Evolutionary conservation across 257 asterid species (phyloP).

Genomic region (Knoxia roxburghii): DNA sequence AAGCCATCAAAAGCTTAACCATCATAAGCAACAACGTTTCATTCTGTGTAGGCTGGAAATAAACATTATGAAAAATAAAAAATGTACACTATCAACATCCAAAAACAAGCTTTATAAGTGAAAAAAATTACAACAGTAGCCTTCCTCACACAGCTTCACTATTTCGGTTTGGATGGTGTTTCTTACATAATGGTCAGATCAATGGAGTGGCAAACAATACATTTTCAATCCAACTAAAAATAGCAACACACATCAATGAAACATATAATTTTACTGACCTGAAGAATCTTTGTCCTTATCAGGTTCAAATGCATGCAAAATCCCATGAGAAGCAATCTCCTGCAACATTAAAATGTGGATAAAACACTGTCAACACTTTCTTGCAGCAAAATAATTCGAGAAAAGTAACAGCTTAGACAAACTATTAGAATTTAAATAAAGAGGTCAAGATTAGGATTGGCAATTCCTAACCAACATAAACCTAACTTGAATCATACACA

Average conservation of each 20-base stretch:
- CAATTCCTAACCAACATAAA: constrained; percentile 1
- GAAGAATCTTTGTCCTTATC: constrained; percentile 41
- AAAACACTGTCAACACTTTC: background rate
- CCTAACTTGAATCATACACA: background rate
- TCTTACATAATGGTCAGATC: background rate
- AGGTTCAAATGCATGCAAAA: constrained; percentile 72
- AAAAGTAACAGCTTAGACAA: background rate
- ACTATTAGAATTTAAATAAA: background rate
- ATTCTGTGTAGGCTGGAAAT: background rate
- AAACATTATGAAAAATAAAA: background rate
- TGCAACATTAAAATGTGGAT: constrained; percentile 21
- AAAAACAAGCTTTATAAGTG: background rate
- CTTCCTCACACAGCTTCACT: no score
- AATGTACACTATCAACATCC: background rate
- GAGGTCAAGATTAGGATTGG: background rate
- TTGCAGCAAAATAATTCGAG: background rate
- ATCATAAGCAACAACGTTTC: background rate
- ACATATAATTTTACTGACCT: constrained; percentile 34
- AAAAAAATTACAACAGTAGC: background rate
- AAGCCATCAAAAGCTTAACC: background rate
- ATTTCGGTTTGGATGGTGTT: background rate
- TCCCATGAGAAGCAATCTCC: constrained; percentile 35
- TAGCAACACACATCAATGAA: background rate
- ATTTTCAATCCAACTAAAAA: background rate
- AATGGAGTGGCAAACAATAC: background rate